Conservation (phyloP, 2,329 filamentous ascomycete species). For the Curvularia spicifera region DNA sequence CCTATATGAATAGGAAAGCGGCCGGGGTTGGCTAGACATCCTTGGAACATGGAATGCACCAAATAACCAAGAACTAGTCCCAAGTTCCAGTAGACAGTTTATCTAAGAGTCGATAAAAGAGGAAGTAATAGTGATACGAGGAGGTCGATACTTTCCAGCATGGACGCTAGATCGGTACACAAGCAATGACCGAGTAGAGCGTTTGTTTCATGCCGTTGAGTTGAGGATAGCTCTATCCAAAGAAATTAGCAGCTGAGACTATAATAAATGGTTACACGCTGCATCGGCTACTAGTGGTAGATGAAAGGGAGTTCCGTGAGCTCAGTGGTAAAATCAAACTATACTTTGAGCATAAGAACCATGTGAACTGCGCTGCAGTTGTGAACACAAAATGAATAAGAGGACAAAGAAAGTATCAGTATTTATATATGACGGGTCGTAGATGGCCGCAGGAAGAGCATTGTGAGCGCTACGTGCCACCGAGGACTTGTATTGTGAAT, state of each 20-base stretch:
- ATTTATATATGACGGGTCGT: not conserved
- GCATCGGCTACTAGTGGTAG: not conserved
- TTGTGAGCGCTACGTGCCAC: not conserved
- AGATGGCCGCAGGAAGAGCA: not conserved
- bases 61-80: not conserved
- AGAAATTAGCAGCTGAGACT: not conserved
- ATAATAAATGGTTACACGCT: not conserved
- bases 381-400: not conserved
- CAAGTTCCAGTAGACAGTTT: not conserved
- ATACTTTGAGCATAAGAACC: not conserved
- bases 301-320: not conserved
- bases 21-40: not conserved
- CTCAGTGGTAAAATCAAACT: not conserved
- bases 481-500: not conserved
- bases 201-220: not conserved
- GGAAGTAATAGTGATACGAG: not conserved
- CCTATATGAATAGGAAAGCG: not conserved
- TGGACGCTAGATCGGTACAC: not conserved
- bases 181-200: not conserved
- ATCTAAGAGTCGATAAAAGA: not conserved
- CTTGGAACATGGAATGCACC: not conserved
- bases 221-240: not conserved
- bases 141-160: not conserved
- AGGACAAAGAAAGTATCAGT: not conserved
- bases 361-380: not conserved